phyloP scores from a whole-genome alignment of 495 filamentous ascomycete species.

The Glonium stellatum region DNA sequence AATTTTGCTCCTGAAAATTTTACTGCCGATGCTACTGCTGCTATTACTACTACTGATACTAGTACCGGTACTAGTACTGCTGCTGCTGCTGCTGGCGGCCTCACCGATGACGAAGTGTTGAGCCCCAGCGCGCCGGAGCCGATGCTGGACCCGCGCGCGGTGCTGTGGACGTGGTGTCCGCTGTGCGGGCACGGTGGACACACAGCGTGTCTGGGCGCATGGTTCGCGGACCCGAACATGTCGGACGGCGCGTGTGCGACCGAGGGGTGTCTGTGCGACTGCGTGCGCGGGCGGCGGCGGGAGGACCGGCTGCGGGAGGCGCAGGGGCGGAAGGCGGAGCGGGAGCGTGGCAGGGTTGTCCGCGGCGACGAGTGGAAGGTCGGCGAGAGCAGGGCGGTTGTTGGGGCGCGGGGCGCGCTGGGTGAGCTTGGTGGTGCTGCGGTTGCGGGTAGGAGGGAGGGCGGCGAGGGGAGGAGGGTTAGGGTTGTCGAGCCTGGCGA shows the following conservation, averaged over 20 bases:
- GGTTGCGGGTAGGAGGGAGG: background rate
- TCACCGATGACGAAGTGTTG: slow-evolving; percentile 1
- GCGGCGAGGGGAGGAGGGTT: slow-evolving; percentile 20
- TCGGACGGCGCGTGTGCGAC: slow-evolving; percentile 34
- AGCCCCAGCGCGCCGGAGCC: slow-evolving; percentile 13
- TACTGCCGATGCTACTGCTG: too few species aligned
- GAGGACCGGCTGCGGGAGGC: slow-evolving; percentile 20
- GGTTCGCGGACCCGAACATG: slow-evolving; percentile 24
- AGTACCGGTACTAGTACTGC: background rate
- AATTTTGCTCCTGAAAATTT: too few species aligned
- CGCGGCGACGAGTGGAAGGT: slow-evolving; percentile 28
- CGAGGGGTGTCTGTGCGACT: slow-evolving; percentile 35
- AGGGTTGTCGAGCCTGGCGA: slow-evolving; percentile 22
- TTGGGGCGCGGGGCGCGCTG: slow-evolving; percentile 15
- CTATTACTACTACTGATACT: too few species aligned
- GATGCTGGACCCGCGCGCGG: slow-evolving; percentile 8
- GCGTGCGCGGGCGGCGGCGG: slow-evolving; percentile 24
- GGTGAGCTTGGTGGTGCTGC: slow-evolving; percentile 4
- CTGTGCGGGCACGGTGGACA: slow-evolving; percentile 36
- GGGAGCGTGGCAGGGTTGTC: slow-evolving; percentile 15
- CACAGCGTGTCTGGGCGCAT: slow-evolving; percentile 29
- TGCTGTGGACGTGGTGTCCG: slow-evolving; percentile 32
- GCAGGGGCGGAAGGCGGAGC: slow-evolving; percentile 17
- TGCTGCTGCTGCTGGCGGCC: background rate
- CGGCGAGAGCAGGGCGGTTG: slow-evolving; percentile 25